Base-by-base conservation (phyloP, 2,329 filamentous ascomycete species). In the Pseudofabraea citricarpa region DNA sequence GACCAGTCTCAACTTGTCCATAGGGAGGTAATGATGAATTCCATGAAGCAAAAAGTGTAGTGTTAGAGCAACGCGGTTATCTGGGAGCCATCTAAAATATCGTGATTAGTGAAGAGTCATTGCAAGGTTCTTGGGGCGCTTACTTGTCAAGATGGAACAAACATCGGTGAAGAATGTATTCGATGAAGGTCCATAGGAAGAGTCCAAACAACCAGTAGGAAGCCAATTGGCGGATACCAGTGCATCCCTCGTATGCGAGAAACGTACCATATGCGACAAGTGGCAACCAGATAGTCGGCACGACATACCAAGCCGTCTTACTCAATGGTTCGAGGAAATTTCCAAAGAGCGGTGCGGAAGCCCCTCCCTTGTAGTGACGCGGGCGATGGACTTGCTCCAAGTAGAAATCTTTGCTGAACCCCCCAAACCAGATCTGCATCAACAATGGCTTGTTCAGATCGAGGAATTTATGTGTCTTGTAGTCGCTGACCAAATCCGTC, bases 311-410 rank as follows among this genome's bases (percentile, higher is more conserved):
- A 1, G 93, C 80, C 2, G 93, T 98, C 74, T 90, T 86, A 64
- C 84, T 90, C 46, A 98, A 70, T n/a, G 93, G 93, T 69, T 98
- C 93, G n/a, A 98, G 73, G 64, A 98, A 95, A 69, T 98, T 97
- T 47, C 93, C 93, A 66, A 98, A 98, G 19, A 98, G 69, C 16
- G 93, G 93, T 27, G 93, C 93, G 6, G 90, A 96, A 49, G 82
- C 81, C 46, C 93, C 93, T 52, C 91, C 91, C 63, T 83, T 94
- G 75, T 97, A 98, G 65, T 98, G 91, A 46, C 93, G 83, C 15
- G 93, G 93, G 35, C 93, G 84, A 64, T 98, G 93, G 41, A 98
- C 87, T 65, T 98, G 93, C 55, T 96, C 84, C 19, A 98, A 77
- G 61, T 98, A 98, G 62, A 98, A 98, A n/a, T 88, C 81, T 65